These are phyloP conservation scores for Penicillium hordei DNA, from an alignment of 2,329 filamentous ascomycete species.

Conservation along the genomic window DNA sequence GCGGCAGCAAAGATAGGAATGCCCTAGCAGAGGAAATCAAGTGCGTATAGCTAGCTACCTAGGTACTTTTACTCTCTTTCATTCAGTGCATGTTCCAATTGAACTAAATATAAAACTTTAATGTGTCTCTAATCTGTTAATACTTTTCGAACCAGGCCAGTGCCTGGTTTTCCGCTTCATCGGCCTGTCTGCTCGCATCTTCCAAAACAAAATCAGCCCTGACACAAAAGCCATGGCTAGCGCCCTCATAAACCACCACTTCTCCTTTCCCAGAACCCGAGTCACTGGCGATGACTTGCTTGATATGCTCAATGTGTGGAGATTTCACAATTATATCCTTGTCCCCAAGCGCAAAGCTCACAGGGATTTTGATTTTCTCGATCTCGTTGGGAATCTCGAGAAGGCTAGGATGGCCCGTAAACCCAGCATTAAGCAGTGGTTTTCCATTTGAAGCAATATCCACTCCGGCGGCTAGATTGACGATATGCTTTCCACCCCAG, in stretches of 20 bases:
- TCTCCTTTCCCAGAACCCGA: constrained; percentile 44
- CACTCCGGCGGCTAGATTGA: constrained; percentile 49
- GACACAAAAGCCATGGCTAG: constrained; percentile 32
- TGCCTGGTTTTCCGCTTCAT: constrained; percentile 30
- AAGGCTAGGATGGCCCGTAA: constrained; percentile 2
- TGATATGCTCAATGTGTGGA: background rate
- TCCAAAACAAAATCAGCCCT: constrained; percentile 25
- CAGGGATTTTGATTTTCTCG: constrained; percentile 1
- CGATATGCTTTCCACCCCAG: constrained; percentile 60
- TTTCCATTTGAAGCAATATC: constrained; percentile 39
- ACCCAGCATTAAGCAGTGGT: background rate
- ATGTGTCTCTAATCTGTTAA: background rate
- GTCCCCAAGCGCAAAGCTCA: constrained; percentile 2
- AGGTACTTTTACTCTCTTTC: background rate
- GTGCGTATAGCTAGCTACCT: too few species aligned
- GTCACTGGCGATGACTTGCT: background rate
- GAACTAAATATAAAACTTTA: background rate
- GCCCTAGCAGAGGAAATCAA: too few species aligned
- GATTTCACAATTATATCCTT: background rate
- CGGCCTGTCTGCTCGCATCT: constrained; percentile 24
- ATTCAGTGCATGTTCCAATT: background rate
- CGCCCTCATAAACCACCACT: constrained; percentile 27
- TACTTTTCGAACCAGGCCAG: constrained; percentile 18
- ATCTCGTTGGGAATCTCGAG: constrained; percentile 2
- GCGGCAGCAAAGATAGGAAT: too few species aligned